Percentiles rank a stretch among this genome's conserved stretches.
phyloP scores from a whole-genome alignment of 2,329 filamentous ascomycete genomes.

The Rutstroemia sp. region DNA sequence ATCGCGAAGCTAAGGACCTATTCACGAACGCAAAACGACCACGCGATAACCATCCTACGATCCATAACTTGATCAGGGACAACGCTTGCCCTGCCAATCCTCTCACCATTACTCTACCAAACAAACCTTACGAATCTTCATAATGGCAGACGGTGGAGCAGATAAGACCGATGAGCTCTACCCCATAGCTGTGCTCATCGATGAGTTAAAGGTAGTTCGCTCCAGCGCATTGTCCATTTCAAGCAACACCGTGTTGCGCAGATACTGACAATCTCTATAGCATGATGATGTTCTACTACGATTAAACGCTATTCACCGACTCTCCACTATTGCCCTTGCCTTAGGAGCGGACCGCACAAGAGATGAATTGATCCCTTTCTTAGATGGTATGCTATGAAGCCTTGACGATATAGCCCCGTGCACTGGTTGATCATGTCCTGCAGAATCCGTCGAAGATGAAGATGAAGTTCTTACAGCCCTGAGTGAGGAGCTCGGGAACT shows the following conservation, averaged over 20 bases:
- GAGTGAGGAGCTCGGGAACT: slow-evolving; percentile 92
- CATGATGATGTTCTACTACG: slow-evolving; percentile 97
- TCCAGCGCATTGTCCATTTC: neutral
- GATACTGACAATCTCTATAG: slow-evolving; percentile 47
- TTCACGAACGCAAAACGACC: slow-evolving; percentile 18
- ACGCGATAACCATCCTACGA: slow-evolving; percentile 25
- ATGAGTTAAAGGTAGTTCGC: slow-evolving; percentile 85
- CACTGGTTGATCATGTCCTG: slow-evolving; percentile 27
- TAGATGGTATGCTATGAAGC: slow-evolving; percentile 69
- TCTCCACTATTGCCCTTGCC: slow-evolving; percentile 96
- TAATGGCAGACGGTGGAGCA: slow-evolving; percentile 81
- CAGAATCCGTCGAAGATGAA: slow-evolving; percentile 98
- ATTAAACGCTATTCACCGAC: slow-evolving; percentile 95
- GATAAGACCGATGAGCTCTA: slow-evolving; percentile 98
- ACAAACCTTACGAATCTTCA: slow-evolving; percentile 34
- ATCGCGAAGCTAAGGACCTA: neutral
- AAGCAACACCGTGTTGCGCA: slow-evolving; percentile 5
- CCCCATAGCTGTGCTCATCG: slow-evolving; percentile 98
- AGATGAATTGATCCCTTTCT: slow-evolving; percentile 96
- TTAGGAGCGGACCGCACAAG: slow-evolving; percentile 92
- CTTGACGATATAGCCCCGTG: neutral
- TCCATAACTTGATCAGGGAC: slow-evolving; percentile 27
- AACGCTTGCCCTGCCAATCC: slow-evolving; percentile 26
- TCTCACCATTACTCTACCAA: slow-evolving; percentile 23
- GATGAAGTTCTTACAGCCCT: slow-evolving; percentile 96